phyloP scores from a whole-genome alignment of 1,284 basidiomycete species.

The Ceratobasidium sp. region DNA sequence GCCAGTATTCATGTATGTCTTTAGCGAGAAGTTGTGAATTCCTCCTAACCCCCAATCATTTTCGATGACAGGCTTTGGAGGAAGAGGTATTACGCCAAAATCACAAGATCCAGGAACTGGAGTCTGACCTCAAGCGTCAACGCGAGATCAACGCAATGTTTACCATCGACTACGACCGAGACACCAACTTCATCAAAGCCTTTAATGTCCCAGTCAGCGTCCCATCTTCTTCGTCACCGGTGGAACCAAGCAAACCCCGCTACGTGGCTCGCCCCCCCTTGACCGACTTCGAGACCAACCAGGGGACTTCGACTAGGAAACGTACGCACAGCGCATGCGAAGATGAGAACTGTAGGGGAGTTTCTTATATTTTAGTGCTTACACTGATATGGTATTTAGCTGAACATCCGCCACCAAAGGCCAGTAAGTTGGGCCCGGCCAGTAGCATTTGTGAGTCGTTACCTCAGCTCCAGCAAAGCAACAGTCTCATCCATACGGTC shows the following conservation, averaged over 20 bases:
- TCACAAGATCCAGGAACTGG: slow-evolving; percentile 19
- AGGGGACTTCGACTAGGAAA: neutral
- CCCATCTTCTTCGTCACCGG: neutral
- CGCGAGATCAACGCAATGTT: slow-evolving; percentile 40
- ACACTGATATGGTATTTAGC: neutral
- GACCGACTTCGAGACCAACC: slow-evolving; percentile 18
- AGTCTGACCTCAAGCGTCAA: slow-evolving; percentile 25
- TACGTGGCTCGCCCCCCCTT: neutral
- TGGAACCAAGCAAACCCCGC: neutral
- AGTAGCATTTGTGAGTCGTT: neutral
- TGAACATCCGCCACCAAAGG: neutral
- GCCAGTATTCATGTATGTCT: neutral
- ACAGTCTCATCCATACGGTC: neutral
- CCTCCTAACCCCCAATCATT: neutral
- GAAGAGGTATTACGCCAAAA: slow-evolving; percentile 20
- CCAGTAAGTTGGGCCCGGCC: neutral
- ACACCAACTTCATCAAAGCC: slow-evolving; percentile 18
- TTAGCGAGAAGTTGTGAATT: neutral
- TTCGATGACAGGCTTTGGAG: neutral
- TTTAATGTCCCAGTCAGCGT: slow-evolving; percentile 11
- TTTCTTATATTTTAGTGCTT: neutral
- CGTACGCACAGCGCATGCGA: neutral
- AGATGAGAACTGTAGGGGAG: neutral
- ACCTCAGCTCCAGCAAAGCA: neutral
- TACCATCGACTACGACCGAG: slow-evolving; percentile 35